These are phyloP conservation scores for Andrographis paniculata DNA, from an alignment of 305 asterid genomes.

Conservation along the genomic window DNA sequence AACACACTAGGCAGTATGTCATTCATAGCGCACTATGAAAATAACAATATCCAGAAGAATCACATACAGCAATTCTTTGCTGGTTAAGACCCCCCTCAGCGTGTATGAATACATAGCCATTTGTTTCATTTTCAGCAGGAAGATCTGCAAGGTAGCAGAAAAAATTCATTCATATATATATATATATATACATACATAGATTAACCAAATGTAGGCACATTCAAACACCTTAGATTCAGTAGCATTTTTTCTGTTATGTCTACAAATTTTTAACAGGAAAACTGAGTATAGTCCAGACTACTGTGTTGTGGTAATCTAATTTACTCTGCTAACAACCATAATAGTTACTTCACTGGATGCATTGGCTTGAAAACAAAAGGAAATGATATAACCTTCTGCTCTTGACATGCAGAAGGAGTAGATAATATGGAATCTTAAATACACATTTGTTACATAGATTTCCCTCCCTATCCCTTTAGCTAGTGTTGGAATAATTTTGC, in stretches of 20 bases:
- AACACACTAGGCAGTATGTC: conserved; percentile 2
- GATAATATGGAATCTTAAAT: neutral
- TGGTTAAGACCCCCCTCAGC: conserved; percentile 99
- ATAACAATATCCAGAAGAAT: conserved; percentile 13
- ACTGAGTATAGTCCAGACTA: neutral
- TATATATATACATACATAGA: neutral
- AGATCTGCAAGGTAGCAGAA: conserved; percentile 51
- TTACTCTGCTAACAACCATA: conserved; percentile 8
- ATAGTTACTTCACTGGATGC: neutral
- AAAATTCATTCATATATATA: neutral
- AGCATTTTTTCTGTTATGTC: neutral
- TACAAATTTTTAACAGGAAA: neutral
- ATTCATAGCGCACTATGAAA: conserved; percentile 7
- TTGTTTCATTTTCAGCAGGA: conserved; percentile 66
- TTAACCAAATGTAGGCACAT: neutral
- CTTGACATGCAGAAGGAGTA: neutral
- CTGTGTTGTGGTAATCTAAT: neutral
- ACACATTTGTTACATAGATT: neutral
- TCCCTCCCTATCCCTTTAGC: neutral
- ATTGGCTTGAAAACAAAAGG: too few relatives aligned
- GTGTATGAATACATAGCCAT: conserved; percentile 88
- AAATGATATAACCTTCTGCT: too few relatives aligned
- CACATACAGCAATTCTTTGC: conserved; percentile 92
- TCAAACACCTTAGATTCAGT: conserved; percentile 9
- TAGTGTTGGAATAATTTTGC: neutral